Evolutionary conservation across 805 yeast genomes (phyloP).

Genomic region (Komagataella ulmi): DNA sequence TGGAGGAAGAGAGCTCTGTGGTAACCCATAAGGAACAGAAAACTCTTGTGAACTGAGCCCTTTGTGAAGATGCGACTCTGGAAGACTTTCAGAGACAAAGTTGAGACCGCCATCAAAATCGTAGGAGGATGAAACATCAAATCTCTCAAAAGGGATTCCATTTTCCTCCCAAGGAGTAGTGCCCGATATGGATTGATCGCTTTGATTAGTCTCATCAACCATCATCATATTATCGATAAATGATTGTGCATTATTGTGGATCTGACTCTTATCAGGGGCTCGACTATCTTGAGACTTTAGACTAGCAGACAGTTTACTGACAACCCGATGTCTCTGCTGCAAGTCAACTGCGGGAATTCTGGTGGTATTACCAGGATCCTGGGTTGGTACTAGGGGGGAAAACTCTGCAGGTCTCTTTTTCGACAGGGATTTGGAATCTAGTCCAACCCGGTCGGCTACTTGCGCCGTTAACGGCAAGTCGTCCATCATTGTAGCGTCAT

Average conservation of each 20-base stretch:
- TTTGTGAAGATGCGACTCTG: background rate
- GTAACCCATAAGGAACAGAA: background rate
- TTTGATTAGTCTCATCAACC: background rate
- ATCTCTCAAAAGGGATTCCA: background rate
- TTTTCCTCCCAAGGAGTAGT: background rate
- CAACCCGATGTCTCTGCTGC: background rate
- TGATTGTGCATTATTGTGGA: background rate
- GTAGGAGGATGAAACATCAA: background rate
- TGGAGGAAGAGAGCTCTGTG: background rate
- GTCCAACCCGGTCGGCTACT: background rate
- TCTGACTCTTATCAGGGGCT: background rate
- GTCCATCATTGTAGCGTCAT: background rate
- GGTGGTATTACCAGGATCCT: conserved; percentile 1
- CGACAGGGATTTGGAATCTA: background rate
- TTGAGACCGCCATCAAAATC: background rate
- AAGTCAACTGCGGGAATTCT: background rate
- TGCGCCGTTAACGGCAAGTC: background rate
- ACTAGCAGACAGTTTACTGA: conserved; percentile 1
- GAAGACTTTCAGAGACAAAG: background rate
- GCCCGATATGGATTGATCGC: background rate
- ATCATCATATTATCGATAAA: background rate
- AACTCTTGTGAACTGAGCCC: background rate
- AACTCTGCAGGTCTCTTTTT: conserved; percentile 13
- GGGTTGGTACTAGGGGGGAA: conserved; percentile 7
- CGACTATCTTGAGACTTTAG: background rate